Evolutionary conservation across 2,329 filamentous ascomycete species (phyloP), one percentile per base, ranked within the genome.

Genomic region (Ploettnerulaceae sp.): DNA sequence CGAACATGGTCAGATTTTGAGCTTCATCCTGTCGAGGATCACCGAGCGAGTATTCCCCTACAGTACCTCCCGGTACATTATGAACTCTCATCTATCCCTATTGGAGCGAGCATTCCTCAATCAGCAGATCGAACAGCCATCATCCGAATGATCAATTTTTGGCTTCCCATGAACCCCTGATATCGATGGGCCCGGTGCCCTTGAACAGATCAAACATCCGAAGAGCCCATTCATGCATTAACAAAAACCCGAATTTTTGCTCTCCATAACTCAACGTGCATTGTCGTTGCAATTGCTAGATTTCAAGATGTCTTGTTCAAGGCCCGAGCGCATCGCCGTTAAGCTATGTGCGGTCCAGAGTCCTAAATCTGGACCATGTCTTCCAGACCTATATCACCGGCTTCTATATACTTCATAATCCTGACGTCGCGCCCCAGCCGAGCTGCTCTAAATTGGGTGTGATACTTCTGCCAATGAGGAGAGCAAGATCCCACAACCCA

Each of bases 381-480:
- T n/a, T 41, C 26, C 34, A 41, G 38, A 18, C 54, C 48, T 58
- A 57, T 58, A 57, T 53, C 37, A 54, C 29, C 51, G 42, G n/a
- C n/a, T 44, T 45, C 48, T 37, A 45, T 59, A 59, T 59, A 54
- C 48, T 49, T 55, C n/a, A n/a, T n/a, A n/a, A n/a, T n/a, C n/a
- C n/a, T 51, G 45, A 34, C 49, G 42, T 46, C 47, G 34, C 47
- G 43, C 49, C 32, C 29, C 51, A 56, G 32, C 48, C 55, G 54
- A 57, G 25, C 37, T 24, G 7, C 29, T 40, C 22, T 45, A 39
- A 6, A 45, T 48, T 31, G 28, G 36, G 41, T 24, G 26, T 37
- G 34, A 35, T 40, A 46, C 15, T 37, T 37, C 34, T 47, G 26
- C 31, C 41, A 36, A 39, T 26, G 26, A 11, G 22, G 20, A 3